Conservation (phyloP, 106 monocot genomes). For the Dendrobium catenatum region DNA sequence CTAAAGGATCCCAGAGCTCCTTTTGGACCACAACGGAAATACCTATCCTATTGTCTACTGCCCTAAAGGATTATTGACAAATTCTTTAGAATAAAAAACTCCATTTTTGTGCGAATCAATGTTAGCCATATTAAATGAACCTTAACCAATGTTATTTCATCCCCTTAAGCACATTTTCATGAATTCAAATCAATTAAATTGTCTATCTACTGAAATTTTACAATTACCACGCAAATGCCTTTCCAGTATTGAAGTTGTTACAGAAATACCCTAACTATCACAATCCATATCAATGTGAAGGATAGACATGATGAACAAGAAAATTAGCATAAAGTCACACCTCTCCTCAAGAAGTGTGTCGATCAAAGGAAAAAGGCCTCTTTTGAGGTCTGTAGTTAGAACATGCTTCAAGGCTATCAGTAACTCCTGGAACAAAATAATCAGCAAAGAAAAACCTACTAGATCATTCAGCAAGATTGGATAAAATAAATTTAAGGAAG, state of each 20-base stretch:
- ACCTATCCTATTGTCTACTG: not conserved
- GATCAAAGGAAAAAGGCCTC: constrained; percentile 93
- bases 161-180: not conserved
- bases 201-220: not conserved
- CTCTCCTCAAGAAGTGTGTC: constrained; percentile 98
- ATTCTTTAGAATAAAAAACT: not conserved
- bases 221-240: not conserved
- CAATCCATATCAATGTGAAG: not conserved
- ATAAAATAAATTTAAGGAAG: not conserved
- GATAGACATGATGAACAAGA: constrained; percentile 3
- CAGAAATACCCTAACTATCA: not conserved
- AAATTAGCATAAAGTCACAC: constrained; percentile 16
- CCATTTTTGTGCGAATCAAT: not conserved
- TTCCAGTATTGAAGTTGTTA: not conserved
- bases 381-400: constrained; percentile 81
- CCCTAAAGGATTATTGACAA: not conserved
- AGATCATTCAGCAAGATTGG: not conserved
- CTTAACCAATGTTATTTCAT: not conserved
- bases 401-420: constrained; percentile 94
- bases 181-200: not conserved
- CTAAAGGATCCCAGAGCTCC: not conserved
- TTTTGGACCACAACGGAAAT: not conserved
- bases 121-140: not conserved
- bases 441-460: not conserved
- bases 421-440: constrained; percentile 55